Conservation (phyloP, 306 rosid species). For the Fagus crenata region DNA sequence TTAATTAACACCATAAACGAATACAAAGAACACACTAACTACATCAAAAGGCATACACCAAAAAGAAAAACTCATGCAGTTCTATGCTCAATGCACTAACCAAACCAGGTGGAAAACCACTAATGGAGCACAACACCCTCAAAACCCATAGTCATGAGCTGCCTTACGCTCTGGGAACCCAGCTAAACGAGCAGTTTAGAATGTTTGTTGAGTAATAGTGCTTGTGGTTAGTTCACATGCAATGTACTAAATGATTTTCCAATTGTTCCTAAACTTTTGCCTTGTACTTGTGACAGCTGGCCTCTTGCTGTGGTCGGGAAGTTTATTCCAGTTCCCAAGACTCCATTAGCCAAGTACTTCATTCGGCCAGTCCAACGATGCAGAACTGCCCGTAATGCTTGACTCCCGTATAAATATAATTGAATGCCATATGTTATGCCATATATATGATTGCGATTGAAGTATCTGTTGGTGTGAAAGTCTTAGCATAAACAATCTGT, state of each 20-base stretch:
- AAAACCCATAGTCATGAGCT: too few relatives aligned
- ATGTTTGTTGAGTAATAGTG: neutral
- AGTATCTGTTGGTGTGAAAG: neutral
- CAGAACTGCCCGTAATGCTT: constrained; percentile 29
- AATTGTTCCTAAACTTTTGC: constrained; percentile 2
- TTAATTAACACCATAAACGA: too few relatives aligned
- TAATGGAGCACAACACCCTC: too few relatives aligned
- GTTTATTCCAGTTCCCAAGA: constrained; percentile 74
- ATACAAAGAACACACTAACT: too few relatives aligned
- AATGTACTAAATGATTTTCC: constrained; percentile 12
- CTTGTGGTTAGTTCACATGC: neutral
- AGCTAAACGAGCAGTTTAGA: too few relatives aligned
- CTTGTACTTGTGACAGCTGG: constrained; percentile 62
- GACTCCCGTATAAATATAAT: neutral
- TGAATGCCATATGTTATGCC: neutral
- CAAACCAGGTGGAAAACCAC: too few relatives aligned
- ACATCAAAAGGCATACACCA: too few relatives aligned
- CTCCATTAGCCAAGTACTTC: constrained; percentile 51
- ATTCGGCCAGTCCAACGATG: constrained; percentile 33
- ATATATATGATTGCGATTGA: neutral
- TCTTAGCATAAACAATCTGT: too few relatives aligned
- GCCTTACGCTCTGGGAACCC: too few relatives aligned
- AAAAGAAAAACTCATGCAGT: too few relatives aligned
- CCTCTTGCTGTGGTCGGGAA: constrained; percentile 82
- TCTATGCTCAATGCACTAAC: too few relatives aligned